A percentile compares a stretch with the other conserved stretches of the same genome.
phyloP scores from a whole-genome alignment of 2,329 filamentous ascomycete species.

The Didymella pinodella region DNA sequence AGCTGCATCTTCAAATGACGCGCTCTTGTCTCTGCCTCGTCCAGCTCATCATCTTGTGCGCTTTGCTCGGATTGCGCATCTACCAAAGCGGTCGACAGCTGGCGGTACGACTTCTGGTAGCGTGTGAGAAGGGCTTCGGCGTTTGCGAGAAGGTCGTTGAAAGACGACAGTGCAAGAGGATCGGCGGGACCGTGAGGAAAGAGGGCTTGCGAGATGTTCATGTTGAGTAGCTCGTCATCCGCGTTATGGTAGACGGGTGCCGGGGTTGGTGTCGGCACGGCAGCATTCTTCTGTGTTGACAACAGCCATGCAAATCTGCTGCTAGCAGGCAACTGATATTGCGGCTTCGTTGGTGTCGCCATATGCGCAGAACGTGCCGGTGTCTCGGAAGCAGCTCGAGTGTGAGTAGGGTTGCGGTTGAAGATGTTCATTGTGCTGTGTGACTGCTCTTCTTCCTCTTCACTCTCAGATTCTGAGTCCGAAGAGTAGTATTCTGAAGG shows the following conservation, averaged over 20 bases:
- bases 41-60: constrained; percentile 67
- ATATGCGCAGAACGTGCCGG: constrained; percentile 29
- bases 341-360: constrained; percentile 30
- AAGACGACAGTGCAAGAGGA: constrained; percentile 60
- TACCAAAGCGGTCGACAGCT: constrained; percentile 53
- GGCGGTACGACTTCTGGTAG: constrained; percentile 65
- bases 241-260: constrained; percentile 49
- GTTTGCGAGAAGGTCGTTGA: constrained; percentile 64
- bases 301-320: constrained; percentile 51
- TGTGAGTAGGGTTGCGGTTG: constrained; percentile 42
- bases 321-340: constrained; percentile 35
- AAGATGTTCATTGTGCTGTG: constrained; percentile 46
- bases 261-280: constrained; percentile 32
- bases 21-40: constrained; percentile 65
- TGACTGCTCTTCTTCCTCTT: constrained; percentile 28
- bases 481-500: constrained; percentile 38
- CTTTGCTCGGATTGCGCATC: constrained; percentile 63
- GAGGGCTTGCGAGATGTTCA: constrained; percentile 63
- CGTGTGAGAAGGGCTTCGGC: constrained; percentile 63
- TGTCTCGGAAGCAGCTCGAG: constrained; percentile 33
- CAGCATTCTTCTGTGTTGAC: constrained; percentile 46
- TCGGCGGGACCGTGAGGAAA: constrained; percentile 61
- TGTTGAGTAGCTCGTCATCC: constrained; percentile 60
- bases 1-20: constrained; percentile 67
- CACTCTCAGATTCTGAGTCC: constrained; percentile 25